These are phyloP conservation scores for Leucogyrophana mollusca DNA, from an alignment of 768 basidiomycete species.

Conservation along the genomic window DNA sequence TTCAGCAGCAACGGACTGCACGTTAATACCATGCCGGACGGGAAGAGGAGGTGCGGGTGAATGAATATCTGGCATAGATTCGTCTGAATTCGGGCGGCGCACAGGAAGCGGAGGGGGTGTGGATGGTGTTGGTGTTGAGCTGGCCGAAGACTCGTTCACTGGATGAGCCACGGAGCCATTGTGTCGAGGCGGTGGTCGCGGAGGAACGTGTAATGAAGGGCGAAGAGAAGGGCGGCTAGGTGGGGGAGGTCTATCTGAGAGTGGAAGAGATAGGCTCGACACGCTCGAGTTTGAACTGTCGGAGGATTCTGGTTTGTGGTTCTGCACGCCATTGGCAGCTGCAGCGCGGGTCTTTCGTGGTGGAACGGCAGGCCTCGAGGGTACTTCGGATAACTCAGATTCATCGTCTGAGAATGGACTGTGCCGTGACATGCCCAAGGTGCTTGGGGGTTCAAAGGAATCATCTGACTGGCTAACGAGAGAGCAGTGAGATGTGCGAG, in stretches of 20 bases:
- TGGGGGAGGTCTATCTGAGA: conserved; percentile 21
- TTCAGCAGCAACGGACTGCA: conserved; percentile 10
- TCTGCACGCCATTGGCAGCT: neutral
- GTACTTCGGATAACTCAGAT: conserved; percentile 24
- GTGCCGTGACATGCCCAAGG: conserved; percentile 17
- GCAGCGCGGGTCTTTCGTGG: conserved; percentile 7
- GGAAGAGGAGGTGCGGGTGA: conserved; percentile 30
- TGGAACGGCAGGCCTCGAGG: conserved; percentile 7
- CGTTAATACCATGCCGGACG: conserved; percentile 35
- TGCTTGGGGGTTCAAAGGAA: conserved; percentile 13
- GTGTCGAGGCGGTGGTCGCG: conserved; percentile 18
- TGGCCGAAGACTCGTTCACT: neutral
- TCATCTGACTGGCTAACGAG: conserved; percentile 16
- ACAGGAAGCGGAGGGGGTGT: conserved; percentile 43
- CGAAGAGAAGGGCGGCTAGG: too few species aligned
- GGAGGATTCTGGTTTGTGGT: conserved; percentile 9
- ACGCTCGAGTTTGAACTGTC: conserved; percentile 20
- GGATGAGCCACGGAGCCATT: conserved; percentile 1
- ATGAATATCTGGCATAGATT: conserved; percentile 1
- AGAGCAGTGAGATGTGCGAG: conserved; percentile 11
- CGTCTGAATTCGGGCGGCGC: conserved; percentile 16
- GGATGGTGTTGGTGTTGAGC: conserved; percentile 15
- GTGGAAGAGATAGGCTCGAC: conserved; percentile 6
- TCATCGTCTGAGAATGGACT: conserved; percentile 32
- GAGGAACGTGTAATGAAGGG: conserved; percentile 12